Conservation (phyloP, 2,329 filamentous ascomycete genomes). For the Alternaria dauci region DNA sequence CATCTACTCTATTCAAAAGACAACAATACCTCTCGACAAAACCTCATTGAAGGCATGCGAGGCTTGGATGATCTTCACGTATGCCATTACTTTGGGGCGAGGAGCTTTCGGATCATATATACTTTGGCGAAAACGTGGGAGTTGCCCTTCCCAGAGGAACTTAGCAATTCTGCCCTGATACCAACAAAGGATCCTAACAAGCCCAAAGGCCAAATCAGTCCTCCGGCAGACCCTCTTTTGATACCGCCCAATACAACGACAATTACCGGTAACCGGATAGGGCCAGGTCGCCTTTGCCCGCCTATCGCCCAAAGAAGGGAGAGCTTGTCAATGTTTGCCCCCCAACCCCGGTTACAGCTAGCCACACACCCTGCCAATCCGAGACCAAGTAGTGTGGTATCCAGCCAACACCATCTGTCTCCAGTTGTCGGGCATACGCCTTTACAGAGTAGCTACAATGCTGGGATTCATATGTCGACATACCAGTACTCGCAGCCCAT, state of each 20-base stretch:
- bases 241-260: constrained; percentile 24
- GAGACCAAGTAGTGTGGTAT: constrained; percentile 23
- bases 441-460: constrained; percentile 21
- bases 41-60: constrained; percentile 54
- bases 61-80: constrained; percentile 54
- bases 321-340: constrained; percentile 44
- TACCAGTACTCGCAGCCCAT: constrained; percentile 30
- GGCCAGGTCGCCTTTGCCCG: constrained; percentile 6
- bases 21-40: constrained; percentile 44
- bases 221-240: constrained; percentile 30
- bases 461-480: constrained; percentile 20
- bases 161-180: constrained; percentile 39
- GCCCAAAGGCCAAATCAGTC: constrained; percentile 27
- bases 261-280: constrained; percentile 19
- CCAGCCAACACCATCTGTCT: constrained; percentile 25
- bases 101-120: constrained; percentile 55
- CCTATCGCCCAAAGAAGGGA: constrained; percentile 29
- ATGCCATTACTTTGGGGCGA: constrained; percentile 55
- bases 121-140: constrained; percentile 56
- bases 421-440: constrained; percentile 22
- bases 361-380: constrained; percentile 27
- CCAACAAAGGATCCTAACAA: constrained; percentile 24
- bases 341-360: constrained; percentile 23
- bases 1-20: constrained; percentile 56
- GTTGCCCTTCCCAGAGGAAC: constrained; percentile 52